A percentile compares a stretch with the other conserved stretches of the same genome.
These are phyloP conservation scores for Furcasterigmium furcatum DNA, from an alignment of 2,329 filamentous ascomycete species.

Conservation along the genomic window DNA sequence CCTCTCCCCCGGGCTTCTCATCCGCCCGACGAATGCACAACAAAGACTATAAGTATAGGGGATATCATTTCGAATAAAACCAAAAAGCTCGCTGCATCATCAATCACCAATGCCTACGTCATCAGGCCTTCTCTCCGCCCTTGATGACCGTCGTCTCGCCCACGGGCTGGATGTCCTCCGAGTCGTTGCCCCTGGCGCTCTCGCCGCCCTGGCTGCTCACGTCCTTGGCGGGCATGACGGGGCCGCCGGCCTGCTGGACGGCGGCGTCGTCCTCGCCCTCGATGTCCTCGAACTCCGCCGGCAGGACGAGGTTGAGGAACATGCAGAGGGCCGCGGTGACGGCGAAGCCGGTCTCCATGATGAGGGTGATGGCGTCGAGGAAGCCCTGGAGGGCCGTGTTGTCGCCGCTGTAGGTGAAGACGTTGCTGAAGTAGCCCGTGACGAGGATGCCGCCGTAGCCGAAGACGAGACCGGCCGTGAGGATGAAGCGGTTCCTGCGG, in stretches of 20 bases:
- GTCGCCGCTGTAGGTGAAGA: conserved; percentile 69
- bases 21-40: too few species aligned
- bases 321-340: conserved; percentile 72
- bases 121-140: conserved; percentile 8
- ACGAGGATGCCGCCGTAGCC: conserved; percentile 70
- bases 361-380: conserved; percentile 67
- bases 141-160: conserved; percentile 1
- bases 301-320: conserved; percentile 68
- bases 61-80: not conserved
- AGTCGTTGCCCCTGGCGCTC: conserved; percentile 10
- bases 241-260: not conserved
- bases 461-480: conserved; percentile 70
- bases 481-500: conserved; percentile 77
- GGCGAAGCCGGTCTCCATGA: conserved; percentile 74
- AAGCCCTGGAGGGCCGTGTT: conserved; percentile 70
- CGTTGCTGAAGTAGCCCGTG: conserved; percentile 62
- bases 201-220: conserved; percentile 3
- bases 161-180: conserved; percentile 10
- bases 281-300: conserved; percentile 71
- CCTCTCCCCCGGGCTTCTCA: too few species aligned
- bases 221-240: conserved; percentile 5
- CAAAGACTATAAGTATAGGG: too few species aligned
- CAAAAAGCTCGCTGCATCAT: not conserved
- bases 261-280: conserved; percentile 7
- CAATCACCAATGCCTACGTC: not conserved